These are phyloP conservation scores for Fusarium pininemorale DNA, from an alignment of 2,329 filamentous ascomycete genomes.

Conservation along the genomic window DNA sequence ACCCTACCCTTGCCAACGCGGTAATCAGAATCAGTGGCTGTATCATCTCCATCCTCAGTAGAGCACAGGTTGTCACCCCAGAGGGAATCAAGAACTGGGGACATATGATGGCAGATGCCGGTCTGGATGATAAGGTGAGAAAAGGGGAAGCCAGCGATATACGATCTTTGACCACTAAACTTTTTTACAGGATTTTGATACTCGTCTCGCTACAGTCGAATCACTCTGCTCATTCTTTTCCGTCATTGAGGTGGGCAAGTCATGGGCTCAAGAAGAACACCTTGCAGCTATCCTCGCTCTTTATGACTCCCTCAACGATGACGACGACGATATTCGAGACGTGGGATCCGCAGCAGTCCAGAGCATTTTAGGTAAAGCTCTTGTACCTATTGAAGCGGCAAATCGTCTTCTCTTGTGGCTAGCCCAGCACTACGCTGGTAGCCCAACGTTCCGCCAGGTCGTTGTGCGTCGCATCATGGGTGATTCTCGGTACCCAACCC, in stretches of 20 bases:
- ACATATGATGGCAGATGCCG: slow-evolving; percentile 58
- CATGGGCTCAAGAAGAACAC: slow-evolving; percentile 47
- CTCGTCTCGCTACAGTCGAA: slow-evolving; percentile 66
- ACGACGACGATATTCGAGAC: slow-evolving; percentile 88
- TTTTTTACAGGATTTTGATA: slow-evolving; percentile 66
- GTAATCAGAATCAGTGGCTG: slow-evolving; percentile 59
- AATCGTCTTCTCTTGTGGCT: slow-evolving; percentile 57
- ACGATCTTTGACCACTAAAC: slow-evolving; percentile 27
- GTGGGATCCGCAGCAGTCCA: slow-evolving; percentile 63
- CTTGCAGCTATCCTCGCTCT: slow-evolving; percentile 70
- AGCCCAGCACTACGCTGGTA: slow-evolving; percentile 46
- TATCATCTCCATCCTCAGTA: slow-evolving; percentile 50
- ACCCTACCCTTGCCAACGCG: slow-evolving; percentile 60
- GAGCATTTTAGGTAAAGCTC: slow-evolving; percentile 55
- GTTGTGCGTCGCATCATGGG: slow-evolving; percentile 55
- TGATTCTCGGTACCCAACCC: slow-evolving; percentile 18
- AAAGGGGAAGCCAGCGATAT: slow-evolving; percentile 24
- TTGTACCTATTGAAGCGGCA: slow-evolving; percentile 60
- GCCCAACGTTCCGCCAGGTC: slow-evolving; percentile 50
- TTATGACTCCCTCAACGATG: slow-evolving; percentile 84
- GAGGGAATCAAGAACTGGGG: slow-evolving; percentile 55
- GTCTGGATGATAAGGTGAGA: slow-evolving; percentile 58
- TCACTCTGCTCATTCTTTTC: slow-evolving; percentile 64
- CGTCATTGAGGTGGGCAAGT: slow-evolving; percentile 19
- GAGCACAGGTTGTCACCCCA: slow-evolving; percentile 20